Conservation (phyloP, 2,329 filamentous ascomycete species). For the Zymoseptoria ardabiliae region DNA sequence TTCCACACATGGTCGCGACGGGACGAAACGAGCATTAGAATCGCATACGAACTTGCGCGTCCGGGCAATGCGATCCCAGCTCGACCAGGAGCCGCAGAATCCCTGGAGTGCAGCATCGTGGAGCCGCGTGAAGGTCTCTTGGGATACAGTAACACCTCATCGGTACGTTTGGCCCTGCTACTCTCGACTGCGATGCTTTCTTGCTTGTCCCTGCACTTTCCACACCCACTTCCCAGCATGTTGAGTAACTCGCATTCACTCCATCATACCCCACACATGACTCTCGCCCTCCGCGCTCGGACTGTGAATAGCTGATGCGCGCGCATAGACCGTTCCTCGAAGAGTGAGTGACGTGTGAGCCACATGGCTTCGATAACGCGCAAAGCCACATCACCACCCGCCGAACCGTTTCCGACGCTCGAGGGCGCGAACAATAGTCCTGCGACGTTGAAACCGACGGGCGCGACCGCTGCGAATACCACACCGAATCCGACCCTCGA, state of each 20-base stretch:
- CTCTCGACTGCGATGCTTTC: not conserved
- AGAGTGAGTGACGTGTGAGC: slow-evolving; percentile 10
- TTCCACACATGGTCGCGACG: not conserved
- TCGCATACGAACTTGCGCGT: not conserved
- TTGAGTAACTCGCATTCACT: not conserved
- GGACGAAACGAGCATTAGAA: not conserved
- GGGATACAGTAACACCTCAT: not conserved
- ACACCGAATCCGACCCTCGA: slow-evolving; percentile 2
- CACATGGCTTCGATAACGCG: slow-evolving; percentile 40
- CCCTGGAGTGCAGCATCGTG: not conserved
- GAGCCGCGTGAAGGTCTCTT: not conserved
- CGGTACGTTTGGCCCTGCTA: not conserved
- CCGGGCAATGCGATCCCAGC: not conserved
- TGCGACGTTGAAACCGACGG: slow-evolving; percentile 31
- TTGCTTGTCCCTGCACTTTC: not conserved
- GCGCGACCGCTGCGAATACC: slow-evolving; percentile 19
- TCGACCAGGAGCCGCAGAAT: not conserved
- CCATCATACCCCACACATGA: not conserved
- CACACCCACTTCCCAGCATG: not conserved
- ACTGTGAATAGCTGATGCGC: not conserved
- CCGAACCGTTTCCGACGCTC: slow-evolving; percentile 34
- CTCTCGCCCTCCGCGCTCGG: not conserved
- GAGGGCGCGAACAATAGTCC: slow-evolving; percentile 32
- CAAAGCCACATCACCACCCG: slow-evolving; percentile 35
- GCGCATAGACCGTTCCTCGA: not conserved